Conservation (phyloP, 2,329 filamentous ascomycete species). For the Ophiostoma tasmaniense region DNA sequence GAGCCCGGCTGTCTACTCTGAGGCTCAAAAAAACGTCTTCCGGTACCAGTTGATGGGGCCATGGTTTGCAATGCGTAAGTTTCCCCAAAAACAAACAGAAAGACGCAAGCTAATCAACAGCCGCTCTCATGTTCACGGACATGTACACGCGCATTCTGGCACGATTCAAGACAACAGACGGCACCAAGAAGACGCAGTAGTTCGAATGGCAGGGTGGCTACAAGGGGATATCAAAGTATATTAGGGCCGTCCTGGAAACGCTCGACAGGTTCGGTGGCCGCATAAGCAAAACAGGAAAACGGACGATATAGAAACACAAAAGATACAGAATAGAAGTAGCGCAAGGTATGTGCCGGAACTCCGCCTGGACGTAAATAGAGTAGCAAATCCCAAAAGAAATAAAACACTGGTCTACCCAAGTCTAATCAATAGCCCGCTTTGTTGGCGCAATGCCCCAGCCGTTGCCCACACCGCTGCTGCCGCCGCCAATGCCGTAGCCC, state of each 20-base stretch:
- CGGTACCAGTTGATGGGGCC: conserved; percentile 43
- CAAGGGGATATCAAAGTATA: conserved; percentile 1
- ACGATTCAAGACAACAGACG: conserved; percentile 31
- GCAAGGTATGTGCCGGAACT: background rate
- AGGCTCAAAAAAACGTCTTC: conserved; percentile 38
- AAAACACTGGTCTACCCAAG: background rate
- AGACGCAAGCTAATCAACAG: conserved; percentile 26
- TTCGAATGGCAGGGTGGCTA: background rate
- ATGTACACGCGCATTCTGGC: conserved; percentile 45
- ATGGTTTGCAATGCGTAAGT: conserved; percentile 47
- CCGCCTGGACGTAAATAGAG: background rate
- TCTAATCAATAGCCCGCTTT: conserved; percentile 37
- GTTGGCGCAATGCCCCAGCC: conserved; percentile 45
- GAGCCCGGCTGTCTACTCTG: conserved; percentile 38
- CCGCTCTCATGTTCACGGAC: conserved; percentile 42
- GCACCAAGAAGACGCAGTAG: conserved; percentile 32
- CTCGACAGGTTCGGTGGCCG: background rate
- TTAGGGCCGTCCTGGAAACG: background rate
- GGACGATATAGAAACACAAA: background rate
- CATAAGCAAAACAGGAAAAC: background rate
- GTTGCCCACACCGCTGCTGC: conserved; percentile 43
- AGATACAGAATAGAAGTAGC: background rate
- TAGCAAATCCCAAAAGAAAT: conserved; percentile 3
- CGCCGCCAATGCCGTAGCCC: conserved; percentile 39
- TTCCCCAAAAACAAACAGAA: background rate